Evolutionary conservation across 495 filamentous ascomycete genomes (phyloP), one percentile per base, ranked within the genome.

Genomic region (Neurospora sp.): DNA sequence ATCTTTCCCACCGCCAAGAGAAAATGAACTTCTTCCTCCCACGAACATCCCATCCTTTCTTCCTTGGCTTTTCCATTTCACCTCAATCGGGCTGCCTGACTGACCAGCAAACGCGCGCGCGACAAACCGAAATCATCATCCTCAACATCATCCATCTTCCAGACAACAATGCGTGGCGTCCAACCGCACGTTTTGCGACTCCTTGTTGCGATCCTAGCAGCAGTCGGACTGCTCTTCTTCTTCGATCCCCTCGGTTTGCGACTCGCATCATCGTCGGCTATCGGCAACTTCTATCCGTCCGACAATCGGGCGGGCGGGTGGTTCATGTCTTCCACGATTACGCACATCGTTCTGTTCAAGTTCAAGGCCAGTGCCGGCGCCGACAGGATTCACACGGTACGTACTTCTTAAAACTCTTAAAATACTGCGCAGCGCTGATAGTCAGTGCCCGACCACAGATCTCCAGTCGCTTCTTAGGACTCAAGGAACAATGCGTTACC

Each of bases 311-410:
- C 53, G 14, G 53, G 53, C 22, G 53, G 53, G 53, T 65, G 53
- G 53, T 65, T 65, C 31, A 65, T 65, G 53, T 31, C 22, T 35
- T 65, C 53, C 3, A 65, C 53, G 14, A 65, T 90, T 73, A 85
- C 85, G 16, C 89, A 91, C 71, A 84, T 89, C 20, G 89, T 90
- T 12, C 81, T 91, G 3, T 89, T 91, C 77, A 82, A 87, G 72
- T 89, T 90, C 83, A 90, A 90, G 75, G 44, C 83, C 5, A 83
- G 79, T 6, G 74, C 79, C 7, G 73, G 72, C 22, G 42, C 79
- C 16, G 81, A 84, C 14, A 77, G 78, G n/a, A 77, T 90, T 10
- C 77, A 85, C 8, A 83, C 85, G 71, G 89, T 90, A 81, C 71
- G 84, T 90, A 81, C 71, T 83, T 79, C 14, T 39, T 44, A 18